Conservation (phyloP, 768 basidiomycete genomes). For the Naganishia vishniacii region DNA sequence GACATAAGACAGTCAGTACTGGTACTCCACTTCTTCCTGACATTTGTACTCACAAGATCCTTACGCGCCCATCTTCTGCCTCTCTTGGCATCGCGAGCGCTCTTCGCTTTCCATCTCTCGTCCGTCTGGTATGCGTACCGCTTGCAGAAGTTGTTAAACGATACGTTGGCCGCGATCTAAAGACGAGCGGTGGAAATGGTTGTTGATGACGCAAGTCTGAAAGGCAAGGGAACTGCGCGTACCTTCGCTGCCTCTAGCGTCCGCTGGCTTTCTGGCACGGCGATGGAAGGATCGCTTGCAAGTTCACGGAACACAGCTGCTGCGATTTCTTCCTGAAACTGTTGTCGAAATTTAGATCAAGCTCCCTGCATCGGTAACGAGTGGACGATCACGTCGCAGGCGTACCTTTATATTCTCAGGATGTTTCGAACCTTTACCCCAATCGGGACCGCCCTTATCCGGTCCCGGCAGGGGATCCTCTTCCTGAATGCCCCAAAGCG, state of each 20-base stretch:
- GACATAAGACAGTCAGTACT: background rate
- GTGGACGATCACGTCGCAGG: background rate
- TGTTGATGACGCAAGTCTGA: background rate
- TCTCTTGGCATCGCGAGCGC: slow-evolving; percentile 39
- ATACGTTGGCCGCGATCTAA: slow-evolving; percentile 29
- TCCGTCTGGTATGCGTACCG: slow-evolving; percentile 38
- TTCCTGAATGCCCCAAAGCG: slow-evolving; percentile 1
- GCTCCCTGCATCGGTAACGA: background rate
- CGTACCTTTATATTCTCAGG: slow-evolving; percentile 23
- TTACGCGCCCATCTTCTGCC: slow-evolving; percentile 46
- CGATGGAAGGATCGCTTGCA: background rate
- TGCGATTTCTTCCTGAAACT: slow-evolving; percentile 27
- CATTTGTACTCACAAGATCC: slow-evolving; percentile 38
- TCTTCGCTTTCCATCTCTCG: slow-evolving; percentile 31
- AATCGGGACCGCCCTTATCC: slow-evolving; percentile 22
- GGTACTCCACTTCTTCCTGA: background rate
- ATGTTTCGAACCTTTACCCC: slow-evolving; percentile 20
- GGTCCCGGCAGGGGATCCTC: slow-evolving; percentile 23
- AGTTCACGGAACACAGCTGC: slow-evolving; percentile 7
- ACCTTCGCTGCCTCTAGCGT: slow-evolving; percentile 22
- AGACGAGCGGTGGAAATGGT: background rate
- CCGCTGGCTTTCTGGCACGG: slow-evolving; percentile 14
- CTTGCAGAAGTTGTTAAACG: slow-evolving; percentile 40
- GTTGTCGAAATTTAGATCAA: background rate
- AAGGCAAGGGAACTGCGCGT: background rate